A percentile compares a stretch with the other conserved stretches of the same genome.
Conservation (phyloP, 805 yeast genomes). For the Candida cerambycidarum region DNA sequence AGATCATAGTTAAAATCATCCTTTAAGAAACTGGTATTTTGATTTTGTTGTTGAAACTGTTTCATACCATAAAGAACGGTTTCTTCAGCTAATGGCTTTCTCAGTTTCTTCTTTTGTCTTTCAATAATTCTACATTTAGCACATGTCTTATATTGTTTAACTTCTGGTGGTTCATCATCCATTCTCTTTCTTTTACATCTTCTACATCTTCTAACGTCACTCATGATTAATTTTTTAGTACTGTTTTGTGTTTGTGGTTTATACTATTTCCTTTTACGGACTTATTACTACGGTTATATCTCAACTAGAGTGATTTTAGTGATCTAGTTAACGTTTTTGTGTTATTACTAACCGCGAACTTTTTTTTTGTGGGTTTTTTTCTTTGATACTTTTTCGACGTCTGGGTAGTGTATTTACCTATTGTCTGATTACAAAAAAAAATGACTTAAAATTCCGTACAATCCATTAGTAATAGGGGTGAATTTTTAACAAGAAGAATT, state of each 20-base stretch:
- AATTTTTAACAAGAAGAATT: too few species aligned
- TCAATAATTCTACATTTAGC: slow-evolving; percentile 59
- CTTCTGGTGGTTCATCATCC: slow-evolving; percentile 56
- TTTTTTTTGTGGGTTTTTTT: not conserved
- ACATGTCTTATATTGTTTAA: slow-evolving; percentile 56
- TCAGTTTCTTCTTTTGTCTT: slow-evolving; percentile 43
- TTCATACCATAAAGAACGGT: slow-evolving; percentile 47
- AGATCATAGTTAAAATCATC: slow-evolving; percentile 22
- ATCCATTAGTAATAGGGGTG: not conserved
- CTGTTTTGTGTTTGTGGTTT: not conserved
- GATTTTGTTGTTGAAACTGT: slow-evolving; percentile 43
- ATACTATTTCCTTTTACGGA: not conserved
- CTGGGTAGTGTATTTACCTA: not conserved
- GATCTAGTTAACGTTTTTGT: not conserved
- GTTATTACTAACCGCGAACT: slow-evolving; percentile 1
- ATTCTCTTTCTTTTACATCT: slow-evolving; percentile 58
- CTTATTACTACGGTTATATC: too few species aligned
- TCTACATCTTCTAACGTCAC: slow-evolving; percentile 45
- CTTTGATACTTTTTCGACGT: not conserved
- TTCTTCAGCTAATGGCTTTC: slow-evolving; percentile 47
- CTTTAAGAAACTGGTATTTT: slow-evolving; percentile 18
- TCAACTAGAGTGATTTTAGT: too few species aligned
- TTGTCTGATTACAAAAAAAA: not conserved
- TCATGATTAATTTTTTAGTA: too few species aligned
- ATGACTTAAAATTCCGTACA: not conserved